phyloP scores from a whole-genome alignment of 2,329 filamentous ascomycete genomes.

The Knufia petricola region DNA sequence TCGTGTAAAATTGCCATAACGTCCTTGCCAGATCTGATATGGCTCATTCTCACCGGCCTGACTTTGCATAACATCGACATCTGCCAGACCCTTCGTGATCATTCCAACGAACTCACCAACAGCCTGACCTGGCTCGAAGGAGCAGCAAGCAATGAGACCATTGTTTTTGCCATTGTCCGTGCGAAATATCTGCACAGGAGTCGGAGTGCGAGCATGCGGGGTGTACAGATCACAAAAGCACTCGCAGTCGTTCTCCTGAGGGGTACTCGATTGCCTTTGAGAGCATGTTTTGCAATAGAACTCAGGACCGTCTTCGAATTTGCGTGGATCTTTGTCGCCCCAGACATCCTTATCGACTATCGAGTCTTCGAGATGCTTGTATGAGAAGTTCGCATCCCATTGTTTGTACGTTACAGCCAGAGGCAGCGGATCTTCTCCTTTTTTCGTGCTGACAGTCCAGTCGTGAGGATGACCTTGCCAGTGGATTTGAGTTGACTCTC shows the following conservation, averaged over 20 bases:
- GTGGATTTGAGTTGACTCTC: conserved; percentile 34
- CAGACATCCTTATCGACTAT: conserved; percentile 6
- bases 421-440: conserved; percentile 32
- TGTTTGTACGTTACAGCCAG: conserved; percentile 39
- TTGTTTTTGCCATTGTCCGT: conserved; percentile 47
- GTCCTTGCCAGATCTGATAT: conserved; percentile 52
- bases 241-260: conserved; percentile 40
- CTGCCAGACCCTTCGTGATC: conserved; percentile 43
- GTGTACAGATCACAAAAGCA: conserved; percentile 48
- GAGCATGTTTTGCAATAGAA: conserved; percentile 11
- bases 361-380: conserved; percentile 32
- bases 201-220: conserved; percentile 28
- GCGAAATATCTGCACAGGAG: conserved; percentile 45
- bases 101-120: conserved; percentile 49
- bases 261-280: conserved; percentile 40
- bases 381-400: conserved; percentile 40
- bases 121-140: conserved; percentile 44
- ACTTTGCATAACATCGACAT: conserved; percentile 46
- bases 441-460: conserved; percentile 41
- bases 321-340: conserved; percentile 10
- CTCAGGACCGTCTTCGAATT: conserved; percentile 3
- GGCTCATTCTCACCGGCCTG: conserved; percentile 9
- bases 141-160: conserved; percentile 34
- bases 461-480: conserved; percentile 44
- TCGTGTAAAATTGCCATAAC: conserved; percentile 47